phyloP scores from a whole-genome alignment of 2,329 filamentous ascomycete genomes.

The Plenodomus lindquistii region DNA sequence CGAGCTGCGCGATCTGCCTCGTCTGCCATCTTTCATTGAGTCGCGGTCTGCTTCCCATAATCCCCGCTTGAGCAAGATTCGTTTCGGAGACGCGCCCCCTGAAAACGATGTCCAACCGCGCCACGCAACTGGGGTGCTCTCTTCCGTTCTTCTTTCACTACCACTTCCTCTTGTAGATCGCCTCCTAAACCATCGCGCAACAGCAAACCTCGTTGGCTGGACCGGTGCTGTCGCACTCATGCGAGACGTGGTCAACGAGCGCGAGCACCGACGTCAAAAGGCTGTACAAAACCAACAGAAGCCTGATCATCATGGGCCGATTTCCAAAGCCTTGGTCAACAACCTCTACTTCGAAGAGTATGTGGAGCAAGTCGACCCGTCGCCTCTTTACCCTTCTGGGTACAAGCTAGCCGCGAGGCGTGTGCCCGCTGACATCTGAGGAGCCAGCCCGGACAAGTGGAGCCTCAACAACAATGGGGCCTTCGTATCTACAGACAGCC shows the following conservation, averaged over 20 bases:
- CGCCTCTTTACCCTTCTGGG: slow-evolving; percentile 43
- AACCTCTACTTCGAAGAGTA: slow-evolving; percentile 38
- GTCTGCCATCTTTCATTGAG: slow-evolving; percentile 48
- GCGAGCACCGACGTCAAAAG: slow-evolving; percentile 47
- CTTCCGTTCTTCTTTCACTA: slow-evolving; percentile 69
- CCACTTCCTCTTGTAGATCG: slow-evolving; percentile 69
- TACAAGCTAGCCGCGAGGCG: slow-evolving; percentile 34
- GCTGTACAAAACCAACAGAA: slow-evolving; percentile 30
- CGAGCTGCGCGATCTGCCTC: slow-evolving; percentile 53
- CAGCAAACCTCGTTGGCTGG: slow-evolving; percentile 52
- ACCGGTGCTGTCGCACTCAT: slow-evolving; percentile 46
- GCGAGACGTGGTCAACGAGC: slow-evolving; percentile 49
- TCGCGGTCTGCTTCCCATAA: slow-evolving; percentile 48
- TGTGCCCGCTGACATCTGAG: slow-evolving; percentile 9
- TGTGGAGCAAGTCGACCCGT: slow-evolving; percentile 44
- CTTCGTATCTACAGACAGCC: neutral
- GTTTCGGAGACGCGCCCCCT: slow-evolving; percentile 68
- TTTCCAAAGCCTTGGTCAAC: slow-evolving; percentile 24
- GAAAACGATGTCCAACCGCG: slow-evolving; percentile 47
- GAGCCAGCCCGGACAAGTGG: slow-evolving; percentile 1
- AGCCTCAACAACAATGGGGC: neutral
- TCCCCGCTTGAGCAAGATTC: slow-evolving; percentile 65
- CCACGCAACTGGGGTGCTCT: slow-evolving; percentile 57
- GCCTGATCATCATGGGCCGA: slow-evolving; percentile 17
- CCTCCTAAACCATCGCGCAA: slow-evolving; percentile 64